Evolutionary conservation across 192 early-diverging fungal genomes (phyloP).

Genomic region (Podila epicladia): DNA sequence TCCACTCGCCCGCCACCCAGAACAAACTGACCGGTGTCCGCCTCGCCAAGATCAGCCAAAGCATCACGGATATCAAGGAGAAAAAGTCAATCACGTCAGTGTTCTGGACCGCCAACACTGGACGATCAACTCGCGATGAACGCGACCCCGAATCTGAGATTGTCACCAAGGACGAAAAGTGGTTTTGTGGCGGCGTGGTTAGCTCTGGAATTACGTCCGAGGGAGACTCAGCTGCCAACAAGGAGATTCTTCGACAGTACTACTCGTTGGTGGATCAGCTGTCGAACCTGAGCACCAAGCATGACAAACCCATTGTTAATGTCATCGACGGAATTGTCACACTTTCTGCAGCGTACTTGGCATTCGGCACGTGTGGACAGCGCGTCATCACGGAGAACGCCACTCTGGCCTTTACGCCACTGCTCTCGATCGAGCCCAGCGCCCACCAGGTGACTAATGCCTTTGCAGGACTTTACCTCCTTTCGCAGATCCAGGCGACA

Average conservation of each 20-base stretch:
- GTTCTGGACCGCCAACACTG: constrained; percentile 45
- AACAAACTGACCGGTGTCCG: constrained; percentile 49
- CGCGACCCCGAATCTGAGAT: constrained; percentile 47
- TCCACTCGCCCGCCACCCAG: constrained; percentile 54
- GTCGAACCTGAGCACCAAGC: background rate
- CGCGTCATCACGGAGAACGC: constrained; percentile 59
- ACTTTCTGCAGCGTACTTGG: constrained; percentile 42
- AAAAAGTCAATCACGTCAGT: constrained; percentile 40
- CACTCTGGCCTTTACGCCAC: constrained; percentile 40
- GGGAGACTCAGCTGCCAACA: constrained; percentile 5
- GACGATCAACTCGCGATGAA: constrained; percentile 11
- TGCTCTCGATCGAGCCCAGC: background rate
- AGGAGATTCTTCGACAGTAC: constrained; percentile 29
- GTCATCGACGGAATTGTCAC: constrained; percentile 55
- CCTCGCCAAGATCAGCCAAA: constrained; percentile 41
- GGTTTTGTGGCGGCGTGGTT: constrained; percentile 51
- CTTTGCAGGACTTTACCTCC: constrained; percentile 38
- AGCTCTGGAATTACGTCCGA: constrained; percentile 4
- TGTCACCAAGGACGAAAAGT: constrained; percentile 54
- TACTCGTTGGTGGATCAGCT: constrained; percentile 37
- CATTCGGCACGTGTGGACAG: constrained; percentile 33
- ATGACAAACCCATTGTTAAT: constrained; percentile 31
- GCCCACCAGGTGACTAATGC: constrained; percentile 16
- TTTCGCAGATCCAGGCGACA: constrained; percentile 20
- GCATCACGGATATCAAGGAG: constrained; percentile 7